Percentiles rank a stretch among this genome's conserved stretches.
phyloP scores from a whole-genome alignment of 2,329 filamentous ascomycete genomes.

The Triangularia verruculosa region DNA sequence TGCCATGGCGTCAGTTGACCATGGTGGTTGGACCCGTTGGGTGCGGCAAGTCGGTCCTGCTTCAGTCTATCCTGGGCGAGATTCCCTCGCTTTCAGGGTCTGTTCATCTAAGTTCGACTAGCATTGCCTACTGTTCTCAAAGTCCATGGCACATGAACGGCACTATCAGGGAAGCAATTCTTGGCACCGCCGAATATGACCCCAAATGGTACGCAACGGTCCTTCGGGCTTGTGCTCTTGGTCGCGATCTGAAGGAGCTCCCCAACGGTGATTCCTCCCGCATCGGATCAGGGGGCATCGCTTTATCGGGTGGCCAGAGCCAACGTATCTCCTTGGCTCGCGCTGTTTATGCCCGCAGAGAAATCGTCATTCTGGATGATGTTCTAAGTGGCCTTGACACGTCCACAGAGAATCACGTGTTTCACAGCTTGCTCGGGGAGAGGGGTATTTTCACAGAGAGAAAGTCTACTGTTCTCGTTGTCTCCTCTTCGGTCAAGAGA shows the following conservation, averaged over 20 bases:
- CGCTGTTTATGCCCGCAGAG: slow-evolving; percentile 41
- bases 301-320: slow-evolving; percentile 33
- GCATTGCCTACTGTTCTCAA: slow-evolving; percentile 43
- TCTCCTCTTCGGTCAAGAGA: slow-evolving; percentile 40
- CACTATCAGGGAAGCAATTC: slow-evolving; percentile 40
- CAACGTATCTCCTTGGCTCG: slow-evolving; percentile 42
- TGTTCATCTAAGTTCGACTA: slow-evolving; percentile 27
- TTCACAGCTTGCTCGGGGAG: slow-evolving; percentile 40
- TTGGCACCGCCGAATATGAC: slow-evolving; percentile 32
- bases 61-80: slow-evolving; percentile 41
- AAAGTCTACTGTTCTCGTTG: slow-evolving; percentile 42
- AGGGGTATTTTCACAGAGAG: slow-evolving; percentile 40
- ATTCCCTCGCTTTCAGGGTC: slow-evolving; percentile 28
- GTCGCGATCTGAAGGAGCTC: slow-evolving; percentile 28
- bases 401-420: slow-evolving; percentile 42
- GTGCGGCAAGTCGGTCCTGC: slow-evolving; percentile 42
- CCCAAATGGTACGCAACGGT: slow-evolving; percentile 31
- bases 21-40: slow-evolving; percentile 43
- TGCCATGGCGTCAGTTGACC: slow-evolving; percentile 26
- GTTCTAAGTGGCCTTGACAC: slow-evolving; percentile 45
- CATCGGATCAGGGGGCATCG: slow-evolving; percentile 30
- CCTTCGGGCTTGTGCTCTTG: slow-evolving; percentile 30
- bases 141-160: slow-evolving; percentile 43
- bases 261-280: slow-evolving; percentile 27
- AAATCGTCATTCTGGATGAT: slow-evolving; percentile 46